A percentile compares a stretch with the other conserved stretches of the same genome.
Evolutionary conservation across 2,329 filamentous ascomycete species (phyloP).

Genomic region (Aspergillus phoenicis): DNA sequence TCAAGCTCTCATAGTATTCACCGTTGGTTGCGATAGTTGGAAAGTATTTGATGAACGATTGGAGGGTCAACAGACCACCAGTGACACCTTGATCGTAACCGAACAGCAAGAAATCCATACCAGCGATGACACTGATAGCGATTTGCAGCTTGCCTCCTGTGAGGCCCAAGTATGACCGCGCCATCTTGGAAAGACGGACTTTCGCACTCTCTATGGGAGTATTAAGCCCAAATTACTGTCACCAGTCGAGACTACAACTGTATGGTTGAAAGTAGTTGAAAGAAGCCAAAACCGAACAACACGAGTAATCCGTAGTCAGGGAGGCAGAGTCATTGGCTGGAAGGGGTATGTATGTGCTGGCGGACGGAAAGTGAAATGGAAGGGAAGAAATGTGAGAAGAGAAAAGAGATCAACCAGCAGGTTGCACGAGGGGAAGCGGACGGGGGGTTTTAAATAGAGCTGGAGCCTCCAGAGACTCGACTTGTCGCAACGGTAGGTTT

Average conservation of each 20-base stretch:
- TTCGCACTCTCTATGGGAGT: neutral
- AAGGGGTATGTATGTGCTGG: neutral
- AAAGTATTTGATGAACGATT: slow-evolving; percentile 46
- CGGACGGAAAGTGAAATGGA: neutral
- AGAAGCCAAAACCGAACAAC: neutral
- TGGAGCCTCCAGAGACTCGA: slow-evolving; percentile 2
- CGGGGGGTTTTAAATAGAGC: slow-evolving; percentile 18
- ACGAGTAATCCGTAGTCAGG: neutral
- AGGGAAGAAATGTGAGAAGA: slow-evolving; percentile 3
- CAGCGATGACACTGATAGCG: slow-evolving; percentile 49
- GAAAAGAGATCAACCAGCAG: slow-evolving; percentile 12
- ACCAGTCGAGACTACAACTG: neutral
- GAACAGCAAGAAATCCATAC: slow-evolving; percentile 45
- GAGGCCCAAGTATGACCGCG: slow-evolving; percentile 42
- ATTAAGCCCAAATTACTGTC: neutral
- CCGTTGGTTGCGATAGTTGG: slow-evolving; percentile 42
- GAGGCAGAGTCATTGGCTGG: neutral
- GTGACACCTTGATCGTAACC: slow-evolving; percentile 48
- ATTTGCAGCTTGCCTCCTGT: slow-evolving; percentile 45
- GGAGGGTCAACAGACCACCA: slow-evolving; percentile 47
- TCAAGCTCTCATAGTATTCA: slow-evolving; percentile 20
- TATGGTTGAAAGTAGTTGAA: neutral
- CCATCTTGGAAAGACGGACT: slow-evolving; percentile 21
- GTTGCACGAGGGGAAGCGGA: slow-evolving; percentile 17
- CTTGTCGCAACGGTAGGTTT: neutral